Evolutionary conservation across 148 eudicot species (phyloP), one percentile per base, ranked within the genome.

Genomic region (Diospyros kaki): DNA sequence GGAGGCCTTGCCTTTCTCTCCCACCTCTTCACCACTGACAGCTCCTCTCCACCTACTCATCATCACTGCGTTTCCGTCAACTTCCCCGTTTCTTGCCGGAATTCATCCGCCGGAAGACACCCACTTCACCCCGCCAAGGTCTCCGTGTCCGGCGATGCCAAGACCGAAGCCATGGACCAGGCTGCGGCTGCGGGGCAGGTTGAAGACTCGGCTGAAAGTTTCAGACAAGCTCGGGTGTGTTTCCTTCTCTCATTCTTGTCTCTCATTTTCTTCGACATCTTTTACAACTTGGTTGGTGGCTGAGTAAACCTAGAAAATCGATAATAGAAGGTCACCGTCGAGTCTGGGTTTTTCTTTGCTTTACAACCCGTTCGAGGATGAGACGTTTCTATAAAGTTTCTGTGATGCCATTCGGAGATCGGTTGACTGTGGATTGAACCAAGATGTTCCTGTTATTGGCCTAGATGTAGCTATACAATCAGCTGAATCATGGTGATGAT

Each of bases 141-240:
- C 58, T 76, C 76, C 51, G 82, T 84, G 62, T 85, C 90, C 39
- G 79, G 83, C 14, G 86, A 68, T 39, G 72, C 84, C 55, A 75
- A 79, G 72, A 68, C 80, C 38, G 81, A 84, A 52, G 66, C 41
- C 51, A 17, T 70, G 7, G 69, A 77, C 11, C 18, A 39, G 44
- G 50, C 79, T 5, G 39, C 65, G 42, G 6, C 62, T 15, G 58
- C 68, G 55, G 84, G 66, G 51, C 73, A 75, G 74, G 18, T 76
- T 72, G 81, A 80, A 71, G 87, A 77, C 70, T 58, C 81, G 0
- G 53, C 79, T 56, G 51, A 84, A 3, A 67, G 63, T 10, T 39
- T 76, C 62, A 74, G 72, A n/a, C 79, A 75, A 51, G 73, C 82
- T 80, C 85, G 88, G 92, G 98, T 93, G 90, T 68, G 93, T 78